Percentiles rank a stretch among this genome's conserved stretches.
Conservation (phyloP, 345 rosid genomes). For the Melastoma malabathricum region DNA sequence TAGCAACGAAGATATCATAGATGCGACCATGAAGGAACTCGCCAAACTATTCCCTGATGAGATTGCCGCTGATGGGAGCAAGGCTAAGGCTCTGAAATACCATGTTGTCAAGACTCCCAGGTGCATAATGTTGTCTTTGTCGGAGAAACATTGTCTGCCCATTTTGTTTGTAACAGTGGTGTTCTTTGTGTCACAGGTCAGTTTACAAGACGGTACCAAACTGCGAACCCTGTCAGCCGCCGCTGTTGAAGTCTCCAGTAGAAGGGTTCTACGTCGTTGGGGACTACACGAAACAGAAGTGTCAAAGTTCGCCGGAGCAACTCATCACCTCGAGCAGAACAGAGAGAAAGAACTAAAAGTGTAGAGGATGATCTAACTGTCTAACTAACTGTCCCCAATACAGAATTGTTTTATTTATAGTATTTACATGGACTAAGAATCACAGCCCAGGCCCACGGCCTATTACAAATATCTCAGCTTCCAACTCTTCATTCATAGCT, state of each 20-base stretch:
- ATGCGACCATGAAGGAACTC: slow-evolving; percentile 88
- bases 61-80: slow-evolving; percentile 79
- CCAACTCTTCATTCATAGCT: too few relatives aligned
- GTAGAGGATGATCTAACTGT: too few relatives aligned
- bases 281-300: slow-evolving; percentile 90
- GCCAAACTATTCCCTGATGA: slow-evolving; percentile 88
- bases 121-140: slow-evolving; percentile 17
- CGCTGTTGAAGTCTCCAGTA: slow-evolving; percentile 75
- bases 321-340: too few relatives aligned
- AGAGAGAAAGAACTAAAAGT: too few relatives aligned
- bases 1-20: slow-evolving; percentile 70
- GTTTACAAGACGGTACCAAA: slow-evolving; percentile 78
- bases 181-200: slow-evolving; percentile 57
- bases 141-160: not conserved
- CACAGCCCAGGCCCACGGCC: too few relatives aligned
- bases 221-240: slow-evolving; percentile 91
- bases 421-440: too few relatives aligned
- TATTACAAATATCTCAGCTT: too few relatives aligned
- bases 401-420: too few relatives aligned
- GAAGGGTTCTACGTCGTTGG: slow-evolving; percentile 85
- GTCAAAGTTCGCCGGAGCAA: too few relatives aligned
- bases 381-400: too few relatives aligned
- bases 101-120: slow-evolving; percentile 91
- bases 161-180: not conserved
- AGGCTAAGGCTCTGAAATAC: slow-evolving; percentile 79